A percentile compares a stretch with the other conserved stretches of the same genome.
Conservation (phyloP, 371 early-diverging fungal species). For the Capniomyces stellatus region DNA sequence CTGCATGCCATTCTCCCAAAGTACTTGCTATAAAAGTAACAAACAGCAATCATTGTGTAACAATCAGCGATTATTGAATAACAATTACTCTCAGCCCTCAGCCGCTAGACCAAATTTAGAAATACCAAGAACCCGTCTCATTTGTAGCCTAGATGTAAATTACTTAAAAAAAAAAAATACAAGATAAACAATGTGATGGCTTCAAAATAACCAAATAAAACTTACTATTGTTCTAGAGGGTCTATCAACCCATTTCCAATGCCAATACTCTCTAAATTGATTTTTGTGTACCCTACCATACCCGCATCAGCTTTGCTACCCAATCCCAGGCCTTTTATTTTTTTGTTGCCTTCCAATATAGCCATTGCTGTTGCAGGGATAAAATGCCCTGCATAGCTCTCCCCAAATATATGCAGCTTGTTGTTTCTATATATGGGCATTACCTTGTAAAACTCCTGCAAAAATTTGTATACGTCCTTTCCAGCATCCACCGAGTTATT, state of each 20-base stretch:
- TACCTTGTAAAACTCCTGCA: constrained; percentile 35
- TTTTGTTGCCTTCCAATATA: constrained; percentile 13
- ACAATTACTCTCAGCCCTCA: too few species aligned
- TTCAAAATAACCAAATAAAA: too few species aligned
- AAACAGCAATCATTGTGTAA: too few species aligned
- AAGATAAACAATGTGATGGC: too few species aligned
- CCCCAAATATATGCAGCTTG: constrained; percentile 32
- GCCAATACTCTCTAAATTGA: constrained; percentile 34
- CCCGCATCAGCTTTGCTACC: constrained; percentile 4
- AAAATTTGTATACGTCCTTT: constrained; percentile 25
- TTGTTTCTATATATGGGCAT: constrained; percentile 27
- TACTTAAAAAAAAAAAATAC: too few species aligned
- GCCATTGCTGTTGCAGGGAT: constrained; percentile 27
- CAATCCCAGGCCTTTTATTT: neutral
- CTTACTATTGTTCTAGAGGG: too few species aligned
- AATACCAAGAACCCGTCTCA: too few species aligned
- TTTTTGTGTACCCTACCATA: constrained; percentile 6
- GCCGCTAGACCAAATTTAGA: too few species aligned
- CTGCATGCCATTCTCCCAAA: too few species aligned
- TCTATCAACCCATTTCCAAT: constrained; percentile 85
- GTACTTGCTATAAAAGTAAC: too few species aligned
- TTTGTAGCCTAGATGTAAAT: too few species aligned
- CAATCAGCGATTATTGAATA: too few species aligned
- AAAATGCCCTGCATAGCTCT: constrained; percentile 55
- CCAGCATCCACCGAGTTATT: constrained; percentile 4